A percentile compares a stretch with the other conserved stretches of the same genome.
Evolutionary conservation across 768 basidiomycete genomes (phyloP).

Genomic region (Trametes cingulata): DNA sequence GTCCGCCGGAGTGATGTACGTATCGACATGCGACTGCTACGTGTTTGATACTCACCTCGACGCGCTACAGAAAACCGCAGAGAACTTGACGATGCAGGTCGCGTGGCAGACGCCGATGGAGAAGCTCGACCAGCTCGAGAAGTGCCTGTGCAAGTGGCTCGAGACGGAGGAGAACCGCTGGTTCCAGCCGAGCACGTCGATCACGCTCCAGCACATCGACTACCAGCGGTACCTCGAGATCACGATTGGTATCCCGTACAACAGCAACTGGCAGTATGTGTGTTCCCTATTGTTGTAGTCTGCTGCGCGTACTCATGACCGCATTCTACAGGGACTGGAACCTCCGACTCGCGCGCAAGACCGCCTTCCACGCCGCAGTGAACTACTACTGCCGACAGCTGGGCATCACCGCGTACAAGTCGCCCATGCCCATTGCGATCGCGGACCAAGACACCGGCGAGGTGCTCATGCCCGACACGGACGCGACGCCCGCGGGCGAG

Average conservation of each 20-base stretch:
- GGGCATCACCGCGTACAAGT: slow-evolving; percentile 60
- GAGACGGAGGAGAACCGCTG: slow-evolving; percentile 78
- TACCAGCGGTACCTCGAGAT: slow-evolving; percentile 68
- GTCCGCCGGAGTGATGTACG: slow-evolving; percentile 69
- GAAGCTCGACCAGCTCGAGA: slow-evolving; percentile 71
- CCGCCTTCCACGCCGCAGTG: slow-evolving; percentile 79
- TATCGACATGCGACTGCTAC: too few species aligned
- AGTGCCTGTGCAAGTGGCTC: slow-evolving; percentile 71
- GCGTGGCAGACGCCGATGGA: slow-evolving; percentile 73
- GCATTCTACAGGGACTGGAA: slow-evolving; percentile 56
- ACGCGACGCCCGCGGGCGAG: slow-evolving; percentile 15
- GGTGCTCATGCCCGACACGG: slow-evolving; percentile 14
- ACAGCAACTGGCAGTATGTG: slow-evolving; percentile 40
- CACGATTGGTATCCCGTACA: slow-evolving; percentile 64
- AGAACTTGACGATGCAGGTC: slow-evolving; percentile 67
- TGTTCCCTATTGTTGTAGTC: not conserved
- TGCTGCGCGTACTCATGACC: not conserved
- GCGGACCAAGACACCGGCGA: slow-evolving; percentile 29
- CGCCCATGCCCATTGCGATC: slow-evolving; percentile 61
- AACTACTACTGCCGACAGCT: slow-evolving; percentile 72
- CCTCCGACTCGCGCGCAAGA: slow-evolving; percentile 58
- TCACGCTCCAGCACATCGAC: slow-evolving; percentile 63
- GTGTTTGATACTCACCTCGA: not conserved
- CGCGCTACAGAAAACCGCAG: slow-evolving; percentile 59
- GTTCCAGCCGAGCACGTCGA: slow-evolving; percentile 67